Evolutionary conservation across 129 eudicot genomes (phyloP), one percentile per base, ranked within the genome.

Genomic region (Artemisia annua): DNA sequence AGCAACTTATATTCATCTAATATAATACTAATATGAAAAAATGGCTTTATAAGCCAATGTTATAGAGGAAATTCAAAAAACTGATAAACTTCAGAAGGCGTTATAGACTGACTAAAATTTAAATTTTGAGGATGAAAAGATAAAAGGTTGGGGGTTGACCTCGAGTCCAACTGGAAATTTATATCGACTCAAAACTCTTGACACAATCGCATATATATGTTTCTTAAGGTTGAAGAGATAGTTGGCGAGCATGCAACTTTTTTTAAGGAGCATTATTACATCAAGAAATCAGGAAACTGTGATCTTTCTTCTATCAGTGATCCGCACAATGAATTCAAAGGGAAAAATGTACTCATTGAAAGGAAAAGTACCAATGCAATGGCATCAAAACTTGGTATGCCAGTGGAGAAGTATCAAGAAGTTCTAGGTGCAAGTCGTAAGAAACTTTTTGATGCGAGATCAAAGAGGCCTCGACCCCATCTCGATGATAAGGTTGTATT

Each of bases 221-320:
- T 49, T 5, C 15, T 61, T 22, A 55, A 89, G 98, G 81, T 92
- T 73, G 96, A 92, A 13, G 90, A 85, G 58, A 19, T 84, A 71
- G 81, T 89, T 63, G 88, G 82, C 10, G 90, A 84, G 77, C 90
- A 92, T 74, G 86, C 88, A 35, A 55, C 79, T 60, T 67, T 78
- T 3, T 78, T 92, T 54, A 89, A 83, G 86, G 98, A 92, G 64
- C 98, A 92, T 56, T 92, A 89, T 70, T 92, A 92, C 75, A 55
- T 92, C 28, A 92, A 89, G 76, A 78, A 85, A 17, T 78, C 83
- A 11, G 98, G 98, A 15, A 92, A 92, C 55, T 92, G 98, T 80
- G 98, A 89, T 75, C 89, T 92, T 54, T 92, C 98, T 66, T 69
- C 83, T 11, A 84, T 81, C 85, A 92, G 98, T 82, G 98, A 92